These are phyloP conservation scores for Eucalyptus regnans DNA, from an alignment of 345 rosid genomes.

Conservation along the genomic window DNA sequence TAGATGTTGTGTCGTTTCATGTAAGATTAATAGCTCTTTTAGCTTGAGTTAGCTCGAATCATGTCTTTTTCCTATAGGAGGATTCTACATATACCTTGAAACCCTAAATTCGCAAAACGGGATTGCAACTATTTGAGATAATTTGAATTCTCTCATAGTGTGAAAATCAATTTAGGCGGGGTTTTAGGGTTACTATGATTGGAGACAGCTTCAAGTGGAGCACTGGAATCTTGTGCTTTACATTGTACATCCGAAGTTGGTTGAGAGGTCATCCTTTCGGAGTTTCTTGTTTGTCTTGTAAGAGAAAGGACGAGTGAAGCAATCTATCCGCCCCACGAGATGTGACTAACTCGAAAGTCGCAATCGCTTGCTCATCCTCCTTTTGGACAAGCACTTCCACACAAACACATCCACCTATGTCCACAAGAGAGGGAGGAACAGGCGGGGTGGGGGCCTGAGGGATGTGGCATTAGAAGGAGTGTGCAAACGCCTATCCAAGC, in stretches of 20 bases:
- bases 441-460: not conserved
- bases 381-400: not conserved
- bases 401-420: not conserved
- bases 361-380: not conserved
- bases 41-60: not conserved
- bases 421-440: not conserved
- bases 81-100: not conserved
- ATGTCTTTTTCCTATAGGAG: not conserved
- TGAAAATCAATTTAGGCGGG: not conserved
- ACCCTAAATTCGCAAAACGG: not conserved
- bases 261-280: not conserved
- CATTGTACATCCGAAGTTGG: not conserved
- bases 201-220: not conserved
- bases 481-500: not conserved
- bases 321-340: not conserved
- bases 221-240: not conserved
- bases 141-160: not conserved
- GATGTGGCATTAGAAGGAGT: not conserved
- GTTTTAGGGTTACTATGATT: not conserved
- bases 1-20: not conserved
- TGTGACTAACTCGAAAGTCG: not conserved
- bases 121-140: not conserved
- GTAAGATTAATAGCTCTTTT: not conserved
- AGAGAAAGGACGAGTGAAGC: not conserved
- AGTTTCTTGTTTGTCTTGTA: not conserved